Evolutionary conservation across 257 asterid species (phyloP).

Genomic region (Nicotiana noctiflora): DNA sequence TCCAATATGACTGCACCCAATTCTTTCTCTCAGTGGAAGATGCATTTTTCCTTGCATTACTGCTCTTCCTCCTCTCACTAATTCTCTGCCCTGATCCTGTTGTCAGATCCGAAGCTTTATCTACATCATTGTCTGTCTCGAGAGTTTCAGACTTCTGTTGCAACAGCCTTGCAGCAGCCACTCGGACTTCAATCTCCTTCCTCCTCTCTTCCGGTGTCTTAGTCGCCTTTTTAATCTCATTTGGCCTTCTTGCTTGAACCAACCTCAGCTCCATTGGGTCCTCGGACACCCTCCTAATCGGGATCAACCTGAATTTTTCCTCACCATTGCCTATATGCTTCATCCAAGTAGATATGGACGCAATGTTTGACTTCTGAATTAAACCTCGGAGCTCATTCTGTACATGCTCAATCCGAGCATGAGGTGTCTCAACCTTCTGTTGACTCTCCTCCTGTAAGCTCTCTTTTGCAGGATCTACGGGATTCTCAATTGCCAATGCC

Average conservation of each 20-base stretch:
- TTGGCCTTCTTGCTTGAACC: constrained; percentile 57
- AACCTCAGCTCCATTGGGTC: constrained; percentile 74
- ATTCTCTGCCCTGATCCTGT: constrained; percentile 40
- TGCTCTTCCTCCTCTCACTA: constrained; percentile 51
- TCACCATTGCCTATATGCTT: constrained; percentile 59
- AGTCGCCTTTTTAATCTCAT: constrained; percentile 66
- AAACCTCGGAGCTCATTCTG: constrained; percentile 56
- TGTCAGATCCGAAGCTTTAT: constrained; percentile 39
- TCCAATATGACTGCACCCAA: constrained; percentile 58
- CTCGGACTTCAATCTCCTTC: constrained; percentile 81
- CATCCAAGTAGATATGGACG: constrained; percentile 74
- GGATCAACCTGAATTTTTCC: constrained; percentile 67
- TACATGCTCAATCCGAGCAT: constrained; percentile 50
- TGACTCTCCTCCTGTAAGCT: constrained; percentile 70
- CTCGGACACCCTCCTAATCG: constrained; percentile 58
- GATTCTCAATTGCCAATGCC: constrained; percentile 70
- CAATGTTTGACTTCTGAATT: constrained; percentile 71
- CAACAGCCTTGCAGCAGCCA: constrained; percentile 76
- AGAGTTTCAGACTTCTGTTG: constrained; percentile 59
- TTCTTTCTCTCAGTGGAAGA: constrained; percentile 65
- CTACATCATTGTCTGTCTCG: constrained; percentile 33
- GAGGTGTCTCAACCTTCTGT: constrained; percentile 51
- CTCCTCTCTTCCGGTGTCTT: constrained; percentile 78
- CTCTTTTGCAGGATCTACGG: constrained; percentile 86
- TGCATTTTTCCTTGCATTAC: constrained; percentile 40